Percentiles rank a stretch among this genome's conserved stretches.
Evolutionary conservation across 768 basidiomycete genomes (phyloP).

Genomic region (Leccinum longicurvipes): DNA sequence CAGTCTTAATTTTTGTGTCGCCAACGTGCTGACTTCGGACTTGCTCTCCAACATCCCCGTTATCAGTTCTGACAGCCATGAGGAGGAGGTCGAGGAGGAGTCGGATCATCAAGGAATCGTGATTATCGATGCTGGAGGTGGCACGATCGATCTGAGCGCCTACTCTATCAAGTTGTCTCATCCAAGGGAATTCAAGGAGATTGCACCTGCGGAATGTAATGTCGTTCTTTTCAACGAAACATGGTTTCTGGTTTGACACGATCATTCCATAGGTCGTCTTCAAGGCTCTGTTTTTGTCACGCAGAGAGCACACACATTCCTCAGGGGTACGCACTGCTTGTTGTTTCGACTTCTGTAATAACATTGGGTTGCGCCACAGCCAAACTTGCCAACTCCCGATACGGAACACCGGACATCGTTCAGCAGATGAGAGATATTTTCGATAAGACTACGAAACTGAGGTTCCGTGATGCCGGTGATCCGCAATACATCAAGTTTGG

Average conservation of each 20-base stretch:
- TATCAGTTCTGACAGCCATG: background rate
- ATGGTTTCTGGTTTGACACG: background rate
- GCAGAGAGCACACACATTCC: constrained; percentile 23
- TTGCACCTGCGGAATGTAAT: constrained; percentile 32
- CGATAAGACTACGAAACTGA: constrained; percentile 36
- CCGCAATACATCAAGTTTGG: constrained; percentile 41
- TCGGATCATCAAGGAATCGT: constrained; percentile 36
- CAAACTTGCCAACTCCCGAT: constrained; percentile 29
- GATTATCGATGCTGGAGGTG: constrained; percentile 44
- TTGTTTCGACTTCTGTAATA: background rate
- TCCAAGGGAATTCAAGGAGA: constrained; percentile 30
- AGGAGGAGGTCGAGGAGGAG: background rate
- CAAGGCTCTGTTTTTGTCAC: constrained; percentile 39
- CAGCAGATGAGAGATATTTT: constrained; percentile 33
- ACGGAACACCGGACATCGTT: constrained; percentile 28
- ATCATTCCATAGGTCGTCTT: constrained; percentile 33
- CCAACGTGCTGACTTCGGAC: constrained; percentile 38
- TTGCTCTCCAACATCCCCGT: constrained; percentile 10
- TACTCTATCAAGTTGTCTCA: constrained; percentile 27
- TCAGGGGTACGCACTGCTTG: constrained; percentile 21
- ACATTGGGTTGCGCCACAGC: constrained; percentile 12
- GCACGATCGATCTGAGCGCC: constrained; percentile 39
- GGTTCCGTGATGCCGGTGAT: constrained; percentile 35
- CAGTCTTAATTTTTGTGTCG: constrained; percentile 38
- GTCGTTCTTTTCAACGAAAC: background rate